Evolutionary conservation across 139 green algal genomes (phyloP), one percentile per base, ranked within the genome.

Genomic region (Astrephomene gubernaculifera): DNA sequence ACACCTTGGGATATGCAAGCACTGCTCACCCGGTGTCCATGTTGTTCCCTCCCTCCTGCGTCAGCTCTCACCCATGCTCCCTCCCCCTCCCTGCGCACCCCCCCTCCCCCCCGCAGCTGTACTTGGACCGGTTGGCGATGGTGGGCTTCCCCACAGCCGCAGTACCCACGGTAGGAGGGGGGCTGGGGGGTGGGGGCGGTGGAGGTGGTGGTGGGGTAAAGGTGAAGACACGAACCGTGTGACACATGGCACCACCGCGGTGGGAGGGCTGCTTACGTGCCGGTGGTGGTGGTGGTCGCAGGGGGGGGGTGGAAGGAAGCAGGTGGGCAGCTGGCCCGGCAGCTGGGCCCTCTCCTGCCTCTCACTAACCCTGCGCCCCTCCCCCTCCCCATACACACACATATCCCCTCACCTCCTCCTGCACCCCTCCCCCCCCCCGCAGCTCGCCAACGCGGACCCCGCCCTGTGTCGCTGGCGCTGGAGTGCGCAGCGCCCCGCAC

Each of bases 381-480:
- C 38, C 38, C 67, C 7, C 38, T 8, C 38, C 21, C 64, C 57
- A 71, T 21, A 5, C 63, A 24, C 41, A 67, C 31, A 67, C 19
- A 29, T n/a, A 33, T 12, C 24, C 21, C 8, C 22, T 39, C 61
- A 39, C 61, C 9, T 29, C 61, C 29, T 10, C 10, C 35, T 14
- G 35, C 21, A 2, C n/a, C n/a, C n/a, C n/a, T n/a, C n/a, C n/a
- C 27, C 8, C n/a, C 44, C 19, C 17, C 52, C 8, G 29, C 49
- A 78, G 79, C 57, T 93, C 24, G 52, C 68, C 49, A 96, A 96
- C 83, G 89, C 92, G 6, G 90, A 94, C 1, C 68, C 82, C 1
- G 67, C 12, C 44, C 24, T 39, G 31, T 86, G 79, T 72, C 52
- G 22, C 24, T 91, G 88, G 88, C 71, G 80, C 19, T 91, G 88